Percentiles rank a stretch among this genome's conserved stretches.
phyloP scores from a whole-genome alignment of 2,329 filamentous ascomycete species.

The Claviceps sp. region DNA sequence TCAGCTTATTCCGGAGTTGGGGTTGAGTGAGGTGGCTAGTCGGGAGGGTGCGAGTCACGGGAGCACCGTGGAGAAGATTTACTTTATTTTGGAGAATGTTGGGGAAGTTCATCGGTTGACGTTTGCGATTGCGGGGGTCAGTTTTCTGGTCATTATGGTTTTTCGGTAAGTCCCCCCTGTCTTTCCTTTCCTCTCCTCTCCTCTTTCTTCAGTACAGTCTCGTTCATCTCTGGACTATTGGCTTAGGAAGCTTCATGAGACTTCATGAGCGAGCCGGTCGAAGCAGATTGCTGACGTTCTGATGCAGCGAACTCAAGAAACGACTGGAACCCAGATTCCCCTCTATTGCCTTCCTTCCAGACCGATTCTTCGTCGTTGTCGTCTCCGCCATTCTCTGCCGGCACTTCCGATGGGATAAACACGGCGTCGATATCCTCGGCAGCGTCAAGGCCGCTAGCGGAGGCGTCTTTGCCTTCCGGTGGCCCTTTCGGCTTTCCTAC shows the following conservation, averaged over 20 bases:
- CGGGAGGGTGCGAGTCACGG: constrained; percentile 60
- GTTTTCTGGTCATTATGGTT: constrained; percentile 84
- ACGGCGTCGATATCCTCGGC: constrained; percentile 75
- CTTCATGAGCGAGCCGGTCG: too few species aligned
- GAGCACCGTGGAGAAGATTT: constrained; percentile 73
- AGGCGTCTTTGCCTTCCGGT: constrained; percentile 66
- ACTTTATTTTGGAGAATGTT: constrained; percentile 61
- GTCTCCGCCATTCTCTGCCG: constrained; percentile 70
- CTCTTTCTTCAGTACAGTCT: too few species aligned
- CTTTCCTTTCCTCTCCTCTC: too few species aligned
- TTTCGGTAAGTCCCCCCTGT: constrained; percentile 45
- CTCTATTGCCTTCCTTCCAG: constrained; percentile 74
- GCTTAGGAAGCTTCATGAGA: too few species aligned
- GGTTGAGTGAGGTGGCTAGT: constrained; percentile 54
- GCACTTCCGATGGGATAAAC: constrained; percentile 60
- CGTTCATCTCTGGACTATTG: too few species aligned
- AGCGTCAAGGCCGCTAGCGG: constrained; percentile 62
- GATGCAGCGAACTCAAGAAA: constrained; percentile 61
- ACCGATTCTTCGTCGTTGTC: constrained; percentile 82
- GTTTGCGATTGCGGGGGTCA: constrained; percentile 59
- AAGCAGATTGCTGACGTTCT: neutral
- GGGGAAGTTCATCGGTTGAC: constrained; percentile 60
- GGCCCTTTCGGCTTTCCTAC: constrained; percentile 66
- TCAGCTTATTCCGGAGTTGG: constrained; percentile 83
- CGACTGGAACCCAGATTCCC: constrained; percentile 67